A percentile compares a stretch with the other conserved stretches of the same genome.
These are phyloP conservation scores for Kandelia obovata DNA, from an alignment of 345 rosid genomes.

Conservation along the genomic window DNA sequence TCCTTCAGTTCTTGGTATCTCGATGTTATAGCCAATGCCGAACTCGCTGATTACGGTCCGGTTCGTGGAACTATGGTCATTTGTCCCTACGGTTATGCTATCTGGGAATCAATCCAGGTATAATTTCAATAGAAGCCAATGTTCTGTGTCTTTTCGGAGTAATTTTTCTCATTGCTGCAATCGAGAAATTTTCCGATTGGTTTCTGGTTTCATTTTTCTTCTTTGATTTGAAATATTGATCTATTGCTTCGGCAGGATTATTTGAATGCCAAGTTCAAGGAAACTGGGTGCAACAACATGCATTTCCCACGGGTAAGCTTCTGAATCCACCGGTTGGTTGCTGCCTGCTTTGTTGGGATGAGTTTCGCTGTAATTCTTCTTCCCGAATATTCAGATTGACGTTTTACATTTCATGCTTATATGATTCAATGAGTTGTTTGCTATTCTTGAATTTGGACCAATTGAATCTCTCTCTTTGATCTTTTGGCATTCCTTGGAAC, in stretches of 20 bases:
- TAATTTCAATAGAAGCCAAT: not conserved
- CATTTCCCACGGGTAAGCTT: constrained; percentile 84
- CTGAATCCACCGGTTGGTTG: not conserved
- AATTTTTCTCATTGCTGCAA: too few relatives aligned
- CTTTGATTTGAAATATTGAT: too few relatives aligned
- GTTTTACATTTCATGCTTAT: too few relatives aligned
- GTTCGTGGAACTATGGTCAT: constrained; percentile 96
- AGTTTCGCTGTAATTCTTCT: not conserved
- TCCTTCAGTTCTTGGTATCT: constrained; percentile 94
- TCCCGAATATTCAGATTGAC: too few relatives aligned
- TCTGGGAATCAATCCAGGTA: constrained; percentile 98
- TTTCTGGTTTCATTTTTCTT: too few relatives aligned
- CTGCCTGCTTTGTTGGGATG: not conserved
- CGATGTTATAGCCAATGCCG: constrained; percentile 80
- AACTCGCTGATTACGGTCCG: constrained; percentile 89
- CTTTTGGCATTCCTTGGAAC: too few relatives aligned
- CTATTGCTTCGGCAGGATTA: constrained; percentile 48
- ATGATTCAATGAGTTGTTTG: too few relatives aligned
- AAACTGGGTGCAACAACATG: constrained; percentile 92
- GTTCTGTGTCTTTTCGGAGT: not conserved
- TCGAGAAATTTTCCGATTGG: too few relatives aligned
- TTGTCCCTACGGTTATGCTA: constrained; percentile 89
- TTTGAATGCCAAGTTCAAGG: constrained; percentile 83
- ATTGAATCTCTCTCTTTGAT: too few relatives aligned
- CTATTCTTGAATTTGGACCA: too few relatives aligned